phyloP scores from a whole-genome alignment of 2,329 filamentous ascomycete species.

The Corinectria fuckeliana region DNA sequence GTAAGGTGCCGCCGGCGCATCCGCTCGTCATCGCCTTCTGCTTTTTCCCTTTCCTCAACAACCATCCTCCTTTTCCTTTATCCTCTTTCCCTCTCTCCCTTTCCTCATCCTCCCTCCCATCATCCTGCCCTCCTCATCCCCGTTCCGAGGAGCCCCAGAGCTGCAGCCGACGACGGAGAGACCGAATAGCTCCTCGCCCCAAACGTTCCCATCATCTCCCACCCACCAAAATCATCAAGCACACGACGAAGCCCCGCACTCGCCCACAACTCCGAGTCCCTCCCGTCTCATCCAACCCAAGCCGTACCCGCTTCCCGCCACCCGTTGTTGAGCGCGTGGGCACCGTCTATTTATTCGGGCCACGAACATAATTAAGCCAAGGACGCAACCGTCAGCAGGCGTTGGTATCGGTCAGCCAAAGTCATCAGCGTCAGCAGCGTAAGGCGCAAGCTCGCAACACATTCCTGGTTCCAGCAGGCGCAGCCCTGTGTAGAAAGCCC shows the following conservation, averaged over 20 bases:
- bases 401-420: not conserved
- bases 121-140: not conserved
- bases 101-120: not conserved
- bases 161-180: conserved; percentile 4
- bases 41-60: not conserved
- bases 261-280: conserved; percentile 5
- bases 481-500: conserved; percentile 3
- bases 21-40: conserved; percentile 19
- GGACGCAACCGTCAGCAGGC: conserved; percentile 3
- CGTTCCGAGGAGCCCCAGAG: not conserved
- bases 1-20: conserved; percentile 14
- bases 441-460: not conserved
- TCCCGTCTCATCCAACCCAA: not conserved
- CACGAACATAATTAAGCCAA: not conserved
- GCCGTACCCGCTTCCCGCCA: not conserved
- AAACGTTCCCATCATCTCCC: not conserved
- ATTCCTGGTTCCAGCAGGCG: conserved; percentile 13
- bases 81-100: not conserved
- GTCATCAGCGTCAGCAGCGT: conserved; percentile 2
- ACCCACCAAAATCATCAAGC: not conserved
- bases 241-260: conserved; percentile 6
- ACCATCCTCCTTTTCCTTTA: not conserved
- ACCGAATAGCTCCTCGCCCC: not conserved
- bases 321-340: not conserved
- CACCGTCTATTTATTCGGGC: not conserved